These are phyloP conservation scores for Lizonia empirigonia DNA, from an alignment of 2,329 filamentous ascomycete species.

Conservation along the genomic window DNA sequence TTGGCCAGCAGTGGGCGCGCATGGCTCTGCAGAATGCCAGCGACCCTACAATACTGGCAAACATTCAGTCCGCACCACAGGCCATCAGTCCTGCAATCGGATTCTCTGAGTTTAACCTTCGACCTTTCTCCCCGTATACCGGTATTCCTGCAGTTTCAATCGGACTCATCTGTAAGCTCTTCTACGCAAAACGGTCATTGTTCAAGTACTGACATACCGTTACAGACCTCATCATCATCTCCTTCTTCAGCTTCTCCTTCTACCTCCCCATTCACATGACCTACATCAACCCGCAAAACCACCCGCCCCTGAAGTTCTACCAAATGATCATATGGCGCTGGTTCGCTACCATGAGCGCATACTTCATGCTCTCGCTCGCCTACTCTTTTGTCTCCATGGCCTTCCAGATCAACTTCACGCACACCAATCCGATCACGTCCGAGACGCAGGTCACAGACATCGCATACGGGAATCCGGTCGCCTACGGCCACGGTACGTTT, in stretches of 20 bases:
- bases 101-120: conserved; percentile 62
- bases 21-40: conserved; percentile 52
- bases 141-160: conserved; percentile 65
- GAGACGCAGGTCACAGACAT: conserved; percentile 50
- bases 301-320: conserved; percentile 63
- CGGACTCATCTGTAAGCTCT: conserved; percentile 60
- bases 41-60: conserved; percentile 47
- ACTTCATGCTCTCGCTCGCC: conserved; percentile 66
- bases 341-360: conserved; percentile 60
- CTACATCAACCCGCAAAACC: conserved; percentile 60
- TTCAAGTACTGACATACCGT: not conserved
- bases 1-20: conserved; percentile 55
- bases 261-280: conserved; percentile 67
- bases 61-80: conserved; percentile 57
- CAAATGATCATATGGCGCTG: conserved; percentile 66
- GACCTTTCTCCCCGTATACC: conserved; percentile 63
- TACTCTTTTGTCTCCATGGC: conserved; percentile 69
- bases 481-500: conserved; percentile 64
- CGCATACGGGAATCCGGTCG: conserved; percentile 53
- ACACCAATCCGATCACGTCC: conserved; percentile 51
- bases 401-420: conserved; percentile 65
- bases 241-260: conserved; percentile 70
- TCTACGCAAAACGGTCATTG: no score
- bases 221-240: conserved; percentile 65
- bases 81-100: conserved; percentile 62